phyloP scores from a whole-genome alignment of 208 protist species.

The Acanthamoeba divionensis region DNA sequence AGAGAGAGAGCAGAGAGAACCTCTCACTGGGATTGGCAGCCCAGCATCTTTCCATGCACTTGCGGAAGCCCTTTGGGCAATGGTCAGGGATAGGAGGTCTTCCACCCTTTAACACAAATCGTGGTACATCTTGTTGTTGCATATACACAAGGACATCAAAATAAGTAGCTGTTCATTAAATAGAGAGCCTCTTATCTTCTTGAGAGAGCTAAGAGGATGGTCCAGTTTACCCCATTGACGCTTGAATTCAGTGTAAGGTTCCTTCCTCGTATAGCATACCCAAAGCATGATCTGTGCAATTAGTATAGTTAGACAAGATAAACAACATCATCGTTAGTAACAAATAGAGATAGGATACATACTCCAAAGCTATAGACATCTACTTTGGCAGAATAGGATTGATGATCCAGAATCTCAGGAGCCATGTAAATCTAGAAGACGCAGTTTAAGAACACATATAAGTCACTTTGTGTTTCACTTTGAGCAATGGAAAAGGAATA shows the following conservation, averaged over 20 bases:
- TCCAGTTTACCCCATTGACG: neutral
- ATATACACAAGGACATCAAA: too few species aligned
- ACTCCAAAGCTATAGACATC: neutral
- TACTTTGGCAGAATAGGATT: neutral
- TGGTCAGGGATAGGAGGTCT: neutral
- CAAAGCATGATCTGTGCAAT: neutral
- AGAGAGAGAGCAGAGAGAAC: too few species aligned
- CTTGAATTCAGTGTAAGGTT: neutral
- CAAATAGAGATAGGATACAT: too few species aligned
- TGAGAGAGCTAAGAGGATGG: neutral
- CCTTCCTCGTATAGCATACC: neutral
- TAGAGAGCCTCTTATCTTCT: too few species aligned
- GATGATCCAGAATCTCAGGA: neutral
- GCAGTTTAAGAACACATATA: too few species aligned
- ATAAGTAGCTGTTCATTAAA: too few species aligned
- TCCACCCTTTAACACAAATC: neutral
- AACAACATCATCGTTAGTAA: too few species aligned
- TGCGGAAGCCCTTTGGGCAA: neutral
- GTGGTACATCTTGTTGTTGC: conserved; percentile 15
- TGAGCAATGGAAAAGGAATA: too few species aligned
- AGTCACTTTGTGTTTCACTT: too few species aligned
- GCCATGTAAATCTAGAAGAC: neutral
- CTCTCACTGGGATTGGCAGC: neutral
- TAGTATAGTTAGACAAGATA: too few species aligned
- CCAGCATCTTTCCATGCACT: neutral